phyloP scores from a whole-genome alignment of 495 filamentous ascomycete species.

The Penicillium roqueforti region DNA sequence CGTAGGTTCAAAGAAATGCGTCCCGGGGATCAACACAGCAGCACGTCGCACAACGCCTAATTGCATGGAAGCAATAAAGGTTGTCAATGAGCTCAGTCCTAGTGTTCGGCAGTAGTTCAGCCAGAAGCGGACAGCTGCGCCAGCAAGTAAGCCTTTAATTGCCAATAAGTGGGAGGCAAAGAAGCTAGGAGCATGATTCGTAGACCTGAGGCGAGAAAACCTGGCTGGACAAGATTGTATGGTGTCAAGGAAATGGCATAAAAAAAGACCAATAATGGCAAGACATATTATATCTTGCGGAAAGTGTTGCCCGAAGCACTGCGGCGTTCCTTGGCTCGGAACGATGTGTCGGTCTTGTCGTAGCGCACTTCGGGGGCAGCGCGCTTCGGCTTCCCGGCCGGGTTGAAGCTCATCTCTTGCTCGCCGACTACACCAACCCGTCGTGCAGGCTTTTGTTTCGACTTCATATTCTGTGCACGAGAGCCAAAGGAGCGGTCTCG shows the following conservation, averaged over 20 bases:
- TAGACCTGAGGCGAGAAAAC: not conserved
- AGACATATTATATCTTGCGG: constrained; percentile 43
- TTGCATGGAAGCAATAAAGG: not conserved
- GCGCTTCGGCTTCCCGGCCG: constrained; percentile 53
- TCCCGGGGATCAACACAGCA: not conserved
- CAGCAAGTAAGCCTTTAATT: not conserved
- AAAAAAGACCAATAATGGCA: not conserved
- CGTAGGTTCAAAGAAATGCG: not conserved
- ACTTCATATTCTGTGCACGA: constrained; percentile 52
- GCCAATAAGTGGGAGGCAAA: not conserved
- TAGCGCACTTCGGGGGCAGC: constrained; percentile 29
- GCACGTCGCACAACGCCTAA: not conserved
- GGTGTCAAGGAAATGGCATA: constrained; percentile 1
- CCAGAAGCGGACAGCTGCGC: not conserved
- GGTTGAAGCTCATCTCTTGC: constrained; percentile 79
- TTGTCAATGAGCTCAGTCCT: not conserved
- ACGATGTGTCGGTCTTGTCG: constrained; percentile 25
- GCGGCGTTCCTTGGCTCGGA: constrained; percentile 44
- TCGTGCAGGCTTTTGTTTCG: constrained; percentile 42
- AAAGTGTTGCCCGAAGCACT: constrained; percentile 53
- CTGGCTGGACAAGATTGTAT: not conserved
- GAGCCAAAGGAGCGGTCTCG: constrained; percentile 67
- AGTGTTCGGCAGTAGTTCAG: not conserved
- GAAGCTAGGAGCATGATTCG: not conserved
- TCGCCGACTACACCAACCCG: constrained; percentile 69